Evolutionary conservation across 108 stramenopile genomes (phyloP), one percentile per base, ranked within the genome.

Genomic region (Cylindrotheca closterium): DNA sequence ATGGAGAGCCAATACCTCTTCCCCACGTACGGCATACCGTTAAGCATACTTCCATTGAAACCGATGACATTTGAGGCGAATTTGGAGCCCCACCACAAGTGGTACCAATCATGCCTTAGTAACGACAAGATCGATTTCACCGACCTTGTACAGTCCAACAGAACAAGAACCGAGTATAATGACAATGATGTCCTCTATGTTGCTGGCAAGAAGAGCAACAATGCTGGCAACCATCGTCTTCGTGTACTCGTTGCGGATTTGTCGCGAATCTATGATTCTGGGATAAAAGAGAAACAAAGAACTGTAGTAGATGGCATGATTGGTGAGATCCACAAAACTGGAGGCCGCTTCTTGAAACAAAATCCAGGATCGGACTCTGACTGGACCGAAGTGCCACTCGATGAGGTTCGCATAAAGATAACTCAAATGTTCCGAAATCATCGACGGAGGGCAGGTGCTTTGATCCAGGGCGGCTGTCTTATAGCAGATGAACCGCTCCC

Each of bases 281-380:
- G 37, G 7, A 10, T 15, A 15, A 42, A 15, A 7, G 10, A 42
- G 37, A 7, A 42, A 42, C 74, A 80, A 34, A 65, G 69, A 12
- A 26, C 29, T 19, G 53, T 80, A 21, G 50, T 68, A 24, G 34
- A 55, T 17, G 63, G 42, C 30, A 68, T 80, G 30, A 63, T 80
- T 23, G 48, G 23, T 10, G 29, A 37, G 25, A 67, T 80, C 19
- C 57, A 73, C 19, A 8, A 30, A 17, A 33, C 49, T 27, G 70
- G 70, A n/a, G 79, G 79, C 10, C 55, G 69, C 22, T 80, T 80
- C 52, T 55, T 80, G 46, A 63, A 69, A 31, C 65, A 67, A 51
- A 34, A 57, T 54, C 37, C 59, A 15, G 23, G 7, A 2, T 47
- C 19, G 18, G 18, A 22, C 17, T 27, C n/a, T n/a, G 21, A 50